These are phyloP conservation scores for Gigaspora rosea DNA, from an alignment of 192 early-diverging fungal genomes.

Conservation along the genomic window DNA sequence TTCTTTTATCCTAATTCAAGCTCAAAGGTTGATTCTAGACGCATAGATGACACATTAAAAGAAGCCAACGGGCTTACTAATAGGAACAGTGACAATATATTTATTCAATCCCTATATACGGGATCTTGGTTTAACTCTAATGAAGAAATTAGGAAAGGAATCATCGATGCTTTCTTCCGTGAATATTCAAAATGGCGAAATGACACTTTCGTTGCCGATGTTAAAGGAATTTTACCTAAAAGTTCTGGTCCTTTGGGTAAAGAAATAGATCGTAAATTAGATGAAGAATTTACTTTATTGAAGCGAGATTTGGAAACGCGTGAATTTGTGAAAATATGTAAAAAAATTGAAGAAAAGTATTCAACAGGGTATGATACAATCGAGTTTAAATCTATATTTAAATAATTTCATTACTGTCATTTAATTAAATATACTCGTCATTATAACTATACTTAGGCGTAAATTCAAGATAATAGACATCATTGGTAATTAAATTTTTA, in stretches of 20 bases:
- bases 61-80: not conserved
- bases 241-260: not conserved
- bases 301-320: not conserved
- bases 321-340: not conserved
- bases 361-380: not conserved
- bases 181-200: slow-evolving; percentile 3
- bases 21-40: not conserved
- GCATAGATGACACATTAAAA: not conserved
- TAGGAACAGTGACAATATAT: not conserved
- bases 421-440: not conserved
- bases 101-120: not conserved
- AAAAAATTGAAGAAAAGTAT: not conserved
- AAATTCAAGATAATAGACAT: not conserved
- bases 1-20: not conserved
- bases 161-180: not conserved
- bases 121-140: not conserved
- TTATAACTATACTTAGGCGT: not conserved
- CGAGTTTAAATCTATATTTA: no score
- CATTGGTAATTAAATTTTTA: not conserved
- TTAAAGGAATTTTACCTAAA: slow-evolving; percentile 3
- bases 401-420: not conserved
- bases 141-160: not conserved
- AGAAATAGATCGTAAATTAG: not conserved
- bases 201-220: not conserved
- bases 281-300: not conserved